A percentile compares a stretch with the other conserved stretches of the same genome.
phyloP scores from a whole-genome alignment of 495 filamentous ascomycete genomes.

The Pyronema domesticum region DNA sequence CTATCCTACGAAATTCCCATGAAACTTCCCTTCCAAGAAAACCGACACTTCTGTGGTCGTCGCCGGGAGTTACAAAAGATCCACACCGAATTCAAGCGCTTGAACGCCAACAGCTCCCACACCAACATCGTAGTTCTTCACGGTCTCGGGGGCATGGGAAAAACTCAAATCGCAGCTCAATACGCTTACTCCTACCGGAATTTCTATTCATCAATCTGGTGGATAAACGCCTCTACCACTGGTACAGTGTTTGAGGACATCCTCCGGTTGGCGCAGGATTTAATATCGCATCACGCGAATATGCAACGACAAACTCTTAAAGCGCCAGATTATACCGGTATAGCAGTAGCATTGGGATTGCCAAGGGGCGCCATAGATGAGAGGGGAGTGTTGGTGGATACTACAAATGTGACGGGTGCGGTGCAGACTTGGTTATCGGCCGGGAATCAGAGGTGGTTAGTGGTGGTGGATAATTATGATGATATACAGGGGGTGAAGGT shows the following conservation, averaged over 20 bases:
- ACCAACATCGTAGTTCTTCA: constrained; percentile 1
- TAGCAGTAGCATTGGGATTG: background rate
- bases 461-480: constrained; percentile 8
- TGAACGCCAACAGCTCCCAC: background rate
- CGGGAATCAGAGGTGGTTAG: constrained; percentile 1
- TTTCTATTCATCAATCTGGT: constrained; percentile 8
- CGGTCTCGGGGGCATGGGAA: constrained; percentile 12
- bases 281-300: constrained; percentile 2
- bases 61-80: background rate
- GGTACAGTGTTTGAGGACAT: background rate
- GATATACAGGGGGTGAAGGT: background rate
- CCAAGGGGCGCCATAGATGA: background rate
- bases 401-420: background rate
- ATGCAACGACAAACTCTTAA: background rate
- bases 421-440: constrained; percentile 1
- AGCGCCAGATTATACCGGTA: background rate
- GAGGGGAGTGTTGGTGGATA: background rate
- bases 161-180: constrained; percentile 10
- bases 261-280: background rate
- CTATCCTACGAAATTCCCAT: background rate
- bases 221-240: constrained; percentile 6
- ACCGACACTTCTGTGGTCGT: constrained; percentile 3
- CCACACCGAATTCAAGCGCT: background rate
- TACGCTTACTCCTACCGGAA: constrained; percentile 8
- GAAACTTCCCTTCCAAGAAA: constrained; percentile 1